Evolutionary conservation across 2,329 filamentous ascomycete genomes (phyloP).

Genomic region (Colletotrichum falcatum): DNA sequence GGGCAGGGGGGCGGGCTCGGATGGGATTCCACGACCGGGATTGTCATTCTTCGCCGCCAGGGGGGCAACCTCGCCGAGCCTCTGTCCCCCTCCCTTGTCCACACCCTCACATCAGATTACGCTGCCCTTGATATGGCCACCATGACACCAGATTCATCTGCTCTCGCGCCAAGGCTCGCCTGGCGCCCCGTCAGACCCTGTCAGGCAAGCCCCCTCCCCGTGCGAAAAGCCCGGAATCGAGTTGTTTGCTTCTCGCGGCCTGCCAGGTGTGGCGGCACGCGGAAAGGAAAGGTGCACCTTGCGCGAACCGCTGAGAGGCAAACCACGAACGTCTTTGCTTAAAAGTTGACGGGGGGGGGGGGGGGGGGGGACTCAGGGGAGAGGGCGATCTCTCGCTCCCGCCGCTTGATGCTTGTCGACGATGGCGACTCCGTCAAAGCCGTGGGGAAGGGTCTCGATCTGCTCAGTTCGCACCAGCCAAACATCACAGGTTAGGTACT

Average conservation of each 20-base stretch:
- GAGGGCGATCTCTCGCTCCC: constrained; percentile 16
- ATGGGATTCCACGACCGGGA: constrained; percentile 26
- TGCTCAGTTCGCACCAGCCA: not conserved
- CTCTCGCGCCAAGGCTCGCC: not conserved
- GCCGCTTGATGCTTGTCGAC: constrained; percentile 11
- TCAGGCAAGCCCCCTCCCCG: no score
- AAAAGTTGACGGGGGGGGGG: constrained; percentile 21
- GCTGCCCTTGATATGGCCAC: constrained; percentile 23
- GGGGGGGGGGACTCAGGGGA: no score
- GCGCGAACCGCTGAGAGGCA: constrained; percentile 19
- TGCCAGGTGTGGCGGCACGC: constrained; percentile 23
- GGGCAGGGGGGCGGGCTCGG: no score
- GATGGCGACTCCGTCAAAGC: constrained; percentile 20
- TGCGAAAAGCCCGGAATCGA: constrained; percentile 2
- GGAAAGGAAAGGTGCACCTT: constrained; percentile 16
- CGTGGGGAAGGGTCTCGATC: not conserved
- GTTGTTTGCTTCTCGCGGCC: not conserved
- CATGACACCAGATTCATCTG: constrained; percentile 20
- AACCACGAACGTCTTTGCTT: constrained; percentile 28
- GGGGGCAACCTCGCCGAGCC: constrained; percentile 25
- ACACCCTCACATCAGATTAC: constrained; percentile 33
- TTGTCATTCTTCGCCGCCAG: not conserved
- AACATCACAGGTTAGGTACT: no score
- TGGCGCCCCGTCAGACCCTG: constrained; percentile 7
- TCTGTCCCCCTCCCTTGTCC: constrained; percentile 11